Base-by-base conservation (phyloP, 345 rosid species). In the Murraya paniculata region DNA sequence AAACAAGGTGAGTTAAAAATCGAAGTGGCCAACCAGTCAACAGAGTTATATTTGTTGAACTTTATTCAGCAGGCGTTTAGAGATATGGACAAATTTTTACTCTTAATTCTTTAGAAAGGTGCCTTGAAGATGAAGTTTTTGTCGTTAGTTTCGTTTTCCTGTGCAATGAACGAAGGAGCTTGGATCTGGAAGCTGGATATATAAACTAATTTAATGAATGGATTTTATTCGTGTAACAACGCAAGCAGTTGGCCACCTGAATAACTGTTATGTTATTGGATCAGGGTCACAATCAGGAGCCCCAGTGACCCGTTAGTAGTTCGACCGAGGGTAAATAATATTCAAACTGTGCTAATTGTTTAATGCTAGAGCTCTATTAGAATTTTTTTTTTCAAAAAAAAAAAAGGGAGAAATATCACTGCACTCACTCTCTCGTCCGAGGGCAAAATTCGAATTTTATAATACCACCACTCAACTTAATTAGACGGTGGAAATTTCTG, bases 71-170 rank as follows among this genome's bases (percentile, higher is more conserved):
- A 50, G 27, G 72, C 18, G 66, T 25, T n/a, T 6, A 10, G 39
- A 10, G 39, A 19, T 7, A 74, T 70, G 84, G 81, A 78, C 64
- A 71, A 61, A 78, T 31, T 78, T 14, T 56, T 78, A 41, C 53
- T 69, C 50, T 74, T 58, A 78, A 53, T 77, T 35, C 8, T 28
- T 24, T 13, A 28, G 58, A 57, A 65, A 35, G 50, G 50, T 64
- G 6, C 60, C 21, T 62, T 45, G n/a, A 71, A 38, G 13, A 50
- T 13, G 57, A 31, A 33, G 75, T 77, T 71, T 36, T 59, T 38
- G 78, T 73, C 71, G 56, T 65, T 58, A 56, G 77, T 25, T 41
- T 30, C 14, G 5, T 4, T 69, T 50, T 50, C 21, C 56, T 48
- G 4, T 18, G 21, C 56, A 50, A 9, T 31, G 45, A 64, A 31